Base-by-base conservation (phyloP, 176 grass and related monocot genomes). In the Cenchrus fungigraminus region DNA sequence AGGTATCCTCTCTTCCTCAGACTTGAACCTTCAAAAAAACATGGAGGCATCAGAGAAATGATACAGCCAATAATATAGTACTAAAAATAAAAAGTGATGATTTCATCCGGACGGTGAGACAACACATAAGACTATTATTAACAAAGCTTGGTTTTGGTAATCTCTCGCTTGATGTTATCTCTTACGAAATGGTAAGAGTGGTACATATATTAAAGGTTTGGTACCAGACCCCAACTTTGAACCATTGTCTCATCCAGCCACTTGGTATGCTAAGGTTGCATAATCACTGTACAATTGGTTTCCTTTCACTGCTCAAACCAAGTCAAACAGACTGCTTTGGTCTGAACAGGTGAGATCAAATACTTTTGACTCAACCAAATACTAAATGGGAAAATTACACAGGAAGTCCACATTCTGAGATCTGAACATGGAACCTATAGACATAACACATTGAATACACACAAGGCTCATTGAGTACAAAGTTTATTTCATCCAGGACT, bases 1-100 rank as follows among this genome's bases (percentile, higher is more conserved):
- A 47, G 96, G 96, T 84, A 91, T 84, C 74, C 96, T 84, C 62
- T 98, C 96, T 49, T 98, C 93, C 67, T 98, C 96, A 12, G 96
- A 95, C 61, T 98, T 98, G 91, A 95, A 98, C 93, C 96, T 98
- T 91, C 57, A 76, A 87, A 84, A 68, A 88, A 49, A 73, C 44
- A 82, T 71, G 17, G 17, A 86, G 59, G 22, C 25, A 86, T 78
- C 49, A 73, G 57, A 65, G 54, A 77, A 65, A 58, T 64, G 0
- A 67, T 66, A 43, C 45, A 60, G 40, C 47, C 31, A 29, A 28
- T 0, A 74, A 68, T 53, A 37, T 28, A 61, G 25, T 32, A 9
- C 32, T 54, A 46, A 4, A 71, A 47, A 71, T 19, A 72, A 74
- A 3, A 81, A 70, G 17, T 0, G 12, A 55, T 70, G 6, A n/a